These are phyloP conservation scores for Stagonosporopsis chrysanthemi DNA, from an alignment of 2,329 filamentous ascomycete genomes.

Conservation along the genomic window DNA sequence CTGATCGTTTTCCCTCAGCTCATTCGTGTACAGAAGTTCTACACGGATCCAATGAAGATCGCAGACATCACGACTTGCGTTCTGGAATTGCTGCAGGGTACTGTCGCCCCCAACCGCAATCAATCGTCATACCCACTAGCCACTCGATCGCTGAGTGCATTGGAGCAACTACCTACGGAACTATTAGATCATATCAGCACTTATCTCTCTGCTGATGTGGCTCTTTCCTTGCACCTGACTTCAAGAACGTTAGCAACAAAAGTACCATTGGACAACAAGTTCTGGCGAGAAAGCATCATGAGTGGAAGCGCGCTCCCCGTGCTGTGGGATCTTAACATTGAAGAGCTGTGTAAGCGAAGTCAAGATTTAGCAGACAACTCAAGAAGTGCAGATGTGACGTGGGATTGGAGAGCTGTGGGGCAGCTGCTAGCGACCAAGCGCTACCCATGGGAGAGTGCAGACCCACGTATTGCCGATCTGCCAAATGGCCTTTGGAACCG, in stretches of 20 bases:
- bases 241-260: conserved; percentile 29
- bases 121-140: background rate
- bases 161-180: conserved; percentile 13
- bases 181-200: conserved; percentile 9
- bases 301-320: conserved; percentile 31
- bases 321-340: conserved; percentile 35
- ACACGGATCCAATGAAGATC: conserved; percentile 29
- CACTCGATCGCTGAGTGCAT: background rate
- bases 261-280: conserved; percentile 31
- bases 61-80: conserved; percentile 20
- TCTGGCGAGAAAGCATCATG: conserved; percentile 35
- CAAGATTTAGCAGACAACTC: conserved; percentile 1
- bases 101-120: background rate
- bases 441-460: conserved; percentile 19
- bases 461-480: conserved; percentile 21
- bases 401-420: conserved; percentile 31
- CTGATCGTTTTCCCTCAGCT: background rate
- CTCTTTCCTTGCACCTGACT: conserved; percentile 29
- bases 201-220: conserved; percentile 23
- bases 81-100: conserved; percentile 18
- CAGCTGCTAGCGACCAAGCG: conserved; percentile 25
- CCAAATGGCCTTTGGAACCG: conserved; percentile 37
- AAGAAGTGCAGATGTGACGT: conserved; percentile 6
- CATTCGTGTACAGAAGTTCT: conserved; percentile 28
- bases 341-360: conserved; percentile 14